Percentiles rank a stretch among this genome's conserved stretches.
Conservation (phyloP, 768 basidiomycete genomes). For the Boletus patriciae region DNA sequence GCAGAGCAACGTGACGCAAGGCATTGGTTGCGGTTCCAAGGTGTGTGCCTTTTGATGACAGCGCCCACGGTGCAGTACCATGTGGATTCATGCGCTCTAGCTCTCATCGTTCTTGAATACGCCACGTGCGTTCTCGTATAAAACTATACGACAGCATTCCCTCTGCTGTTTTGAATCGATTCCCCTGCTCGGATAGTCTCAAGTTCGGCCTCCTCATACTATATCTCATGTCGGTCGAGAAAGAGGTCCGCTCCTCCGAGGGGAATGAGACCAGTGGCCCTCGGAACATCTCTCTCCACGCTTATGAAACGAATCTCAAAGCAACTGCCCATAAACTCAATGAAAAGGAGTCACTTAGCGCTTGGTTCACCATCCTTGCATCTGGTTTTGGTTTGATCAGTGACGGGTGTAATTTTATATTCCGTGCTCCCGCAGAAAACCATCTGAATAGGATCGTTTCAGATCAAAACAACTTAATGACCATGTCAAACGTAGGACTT, state of each 20-base stretch:
- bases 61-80: not conserved
- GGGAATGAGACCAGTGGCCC: constrained; percentile 8
- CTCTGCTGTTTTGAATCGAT: not conserved
- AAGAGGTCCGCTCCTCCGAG: constrained; percentile 12
- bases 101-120: not conserved
- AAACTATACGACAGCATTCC: constrained; percentile 6
- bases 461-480: constrained; percentile 75
- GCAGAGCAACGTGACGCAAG: constrained; percentile 1
- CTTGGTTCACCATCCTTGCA: constrained; percentile 62
- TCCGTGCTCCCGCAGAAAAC: constrained; percentile 1
- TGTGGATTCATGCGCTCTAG: not conserved
- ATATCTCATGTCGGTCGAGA: constrained; percentile 24
- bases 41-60: constrained; percentile 10
- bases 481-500: constrained; percentile 56
- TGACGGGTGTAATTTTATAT: constrained; percentile 50
- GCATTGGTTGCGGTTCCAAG: not conserved
- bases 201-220: not conserved
- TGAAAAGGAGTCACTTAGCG: constrained; percentile 49
- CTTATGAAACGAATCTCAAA: constrained; percentile 26
- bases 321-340: constrained; percentile 23
- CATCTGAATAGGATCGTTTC: constrained; percentile 7
- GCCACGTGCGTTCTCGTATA: constrained; percentile 31
- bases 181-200: not conserved
- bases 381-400: constrained; percentile 66
- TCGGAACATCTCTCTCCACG: constrained; percentile 22